These are phyloP conservation scores for Penicillium sp. DNA, from an alignment of 2,329 filamentous ascomycete species.

Conservation along the genomic window DNA sequence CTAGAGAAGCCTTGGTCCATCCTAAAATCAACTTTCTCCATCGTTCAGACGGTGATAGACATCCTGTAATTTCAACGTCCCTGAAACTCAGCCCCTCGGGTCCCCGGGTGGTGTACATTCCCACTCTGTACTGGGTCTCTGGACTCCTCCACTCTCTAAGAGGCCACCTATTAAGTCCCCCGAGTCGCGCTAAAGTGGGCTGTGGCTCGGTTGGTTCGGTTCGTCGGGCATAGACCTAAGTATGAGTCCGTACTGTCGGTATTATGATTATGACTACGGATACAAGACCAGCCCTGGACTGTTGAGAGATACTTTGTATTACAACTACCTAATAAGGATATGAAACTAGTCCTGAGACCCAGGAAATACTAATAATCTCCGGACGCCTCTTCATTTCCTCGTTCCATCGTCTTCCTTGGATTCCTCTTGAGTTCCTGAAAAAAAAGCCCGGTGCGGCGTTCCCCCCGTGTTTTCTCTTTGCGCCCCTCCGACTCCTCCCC, in stretches of 20 bases:
- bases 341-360: neutral
- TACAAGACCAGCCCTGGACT: neutral
- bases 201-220: slow-evolving; percentile 1
- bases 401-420: neutral
- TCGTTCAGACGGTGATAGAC: neutral
- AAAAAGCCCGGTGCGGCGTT: neutral
- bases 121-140: neutral
- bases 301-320: neutral
- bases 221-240: neutral
- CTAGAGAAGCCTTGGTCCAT: too few relatives aligned
- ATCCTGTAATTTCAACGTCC: neutral
- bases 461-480: neutral
- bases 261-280: too few relatives aligned
- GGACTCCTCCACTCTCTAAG: neutral
- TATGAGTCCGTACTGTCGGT: too few relatives aligned
- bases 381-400: neutral
- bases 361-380: neutral
- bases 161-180: neutral
- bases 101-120: neutral
- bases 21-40: neutral
- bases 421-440: neutral
- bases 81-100: neutral
- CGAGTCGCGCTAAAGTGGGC: neutral
- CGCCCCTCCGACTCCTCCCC: slow-evolving; percentile 11
- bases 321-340: neutral